Base-by-base conservation (phyloP, 345 rosid genomes). In the Toxicodendron radicans region DNA sequence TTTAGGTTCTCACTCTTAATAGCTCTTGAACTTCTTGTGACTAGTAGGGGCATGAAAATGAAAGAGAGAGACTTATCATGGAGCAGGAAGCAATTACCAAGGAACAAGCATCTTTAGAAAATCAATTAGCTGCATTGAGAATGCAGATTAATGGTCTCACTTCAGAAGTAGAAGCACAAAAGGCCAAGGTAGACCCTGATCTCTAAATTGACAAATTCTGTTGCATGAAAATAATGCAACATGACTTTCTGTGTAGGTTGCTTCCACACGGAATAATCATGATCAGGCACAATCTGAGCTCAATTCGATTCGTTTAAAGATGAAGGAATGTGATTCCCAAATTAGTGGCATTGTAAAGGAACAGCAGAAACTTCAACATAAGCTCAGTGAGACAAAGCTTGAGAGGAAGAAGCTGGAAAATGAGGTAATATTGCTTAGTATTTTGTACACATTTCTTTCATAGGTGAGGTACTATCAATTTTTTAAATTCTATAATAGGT, bases 371-470 rank as follows among this genome's bases (percentile, higher is more conserved):
- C 89, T 83, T 80, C 88, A 91, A 77, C 89, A 90, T 63, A 84
- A 84, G 72, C 89, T 91, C 75, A 79, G 83, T 78, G 98, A 93
- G 74, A 78, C 75, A 73, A 93, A 88, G 77, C 92, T 95, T 75
- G 97, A 91, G 84, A 88, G 86, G 84, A 95, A 90, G 89, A 95
- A 83, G 88, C 71, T 95, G 83, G 99, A 95, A 81, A 95, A 95
- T 88, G 99, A 91, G 99, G 98, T 95, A 84, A 57, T 70, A 69
- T 69, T 76, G 46, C 32, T 14, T 64, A 5, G 41, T 61, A 4
- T 46, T 54, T 7, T 7, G 5, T 16, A n/a, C 16, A 54, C 58
- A 24, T 75, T 57, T 43, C 43, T 49, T 23, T 23, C 20, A 35
- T 75, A 73, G 73, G 21, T 60, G 8, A 53, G 58, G 8, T 54